Evolutionary conservation across 2,329 filamentous ascomycete genomes (phyloP), one percentile per base, ranked within the genome.

Genomic region (Botryosphaeria dothidea): DNA sequence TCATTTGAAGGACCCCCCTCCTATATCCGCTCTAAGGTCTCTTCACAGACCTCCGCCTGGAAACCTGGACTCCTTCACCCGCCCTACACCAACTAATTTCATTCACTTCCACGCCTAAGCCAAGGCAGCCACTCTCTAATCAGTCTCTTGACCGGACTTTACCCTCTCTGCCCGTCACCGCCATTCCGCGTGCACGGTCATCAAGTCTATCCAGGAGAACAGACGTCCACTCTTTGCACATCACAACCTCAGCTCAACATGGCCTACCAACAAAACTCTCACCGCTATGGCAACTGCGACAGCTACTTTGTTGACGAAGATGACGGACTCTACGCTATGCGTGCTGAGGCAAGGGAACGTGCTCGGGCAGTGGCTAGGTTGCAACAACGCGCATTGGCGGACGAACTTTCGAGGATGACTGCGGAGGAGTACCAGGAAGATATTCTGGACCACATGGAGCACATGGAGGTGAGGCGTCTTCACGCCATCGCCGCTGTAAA

Each of bases 341-440:
- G 88, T 68, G 85, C 92, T 70, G 89, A 88, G 68, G 83, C 89
- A 67, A 88, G 90, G 74, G 91, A 95, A 72, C 89, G 92, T 67
- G 87, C 90, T 71, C 92, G 90, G 79, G 86, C 92, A 74, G 82
- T 95, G 71, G 90, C 91, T 66, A 88, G 91, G 74, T 88, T 94
- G 80, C 88, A 89, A 73, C 94, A 97, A 79, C 92, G 94, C 75
- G 90, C 90, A 70, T 90, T 98, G 71, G 93, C 90, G 67, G 91
- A 93, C 75, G 92, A 98, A 77, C 86, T 98, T 69, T 97, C 93
- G 51, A 88, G 89, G 71, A 83, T 91, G 71, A 92, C 93, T 57
- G 89, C 88, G 67, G 92, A 96, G 64, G 93, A 97, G 81, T 97
- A 98, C 76, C 87, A 96, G 71, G 92, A 97, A 78, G 94, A 98